Conservation (phyloP, 768 basidiomycete species). For the Tylopilus rubrobrunneus region DNA sequence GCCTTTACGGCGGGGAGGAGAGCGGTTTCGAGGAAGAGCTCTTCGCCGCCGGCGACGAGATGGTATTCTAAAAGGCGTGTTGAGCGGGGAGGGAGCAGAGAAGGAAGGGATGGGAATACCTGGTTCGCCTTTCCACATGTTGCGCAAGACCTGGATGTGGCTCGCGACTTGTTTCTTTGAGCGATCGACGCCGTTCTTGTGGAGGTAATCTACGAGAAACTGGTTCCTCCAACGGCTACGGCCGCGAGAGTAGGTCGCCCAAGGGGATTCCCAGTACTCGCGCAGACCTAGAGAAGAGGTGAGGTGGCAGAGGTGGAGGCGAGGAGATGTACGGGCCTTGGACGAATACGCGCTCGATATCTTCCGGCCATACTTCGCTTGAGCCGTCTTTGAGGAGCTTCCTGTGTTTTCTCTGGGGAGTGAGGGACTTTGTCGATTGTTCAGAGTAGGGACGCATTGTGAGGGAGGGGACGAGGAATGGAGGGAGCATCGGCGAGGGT, state of each 20-base stretch:
- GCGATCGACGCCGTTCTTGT: slow-evolving; percentile 63
- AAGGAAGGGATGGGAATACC: slow-evolving; percentile 37
- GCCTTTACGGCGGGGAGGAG: slow-evolving; percentile 52
- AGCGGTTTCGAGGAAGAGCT: slow-evolving; percentile 51
- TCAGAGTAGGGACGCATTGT: slow-evolving; percentile 26
- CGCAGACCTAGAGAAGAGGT: slow-evolving; percentile 50
- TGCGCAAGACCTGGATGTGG: slow-evolving; percentile 79
- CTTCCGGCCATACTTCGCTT: slow-evolving; percentile 79
- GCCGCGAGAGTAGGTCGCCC: slow-evolving; percentile 76
- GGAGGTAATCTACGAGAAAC: slow-evolving; percentile 78
- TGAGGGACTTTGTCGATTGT: slow-evolving; percentile 31
- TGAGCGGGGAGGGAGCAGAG: slow-evolving; percentile 2
- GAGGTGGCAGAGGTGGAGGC: neutral
- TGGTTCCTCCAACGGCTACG: slow-evolving; percentile 82
- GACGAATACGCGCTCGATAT: slow-evolving; percentile 73
- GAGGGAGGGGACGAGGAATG: slow-evolving; percentile 7
- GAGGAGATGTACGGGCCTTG: slow-evolving; percentile 43
- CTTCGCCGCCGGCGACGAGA: slow-evolving; percentile 78
- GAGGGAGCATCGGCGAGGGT: slow-evolving; percentile 18
- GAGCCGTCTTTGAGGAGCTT: slow-evolving; percentile 82
- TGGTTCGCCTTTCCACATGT: slow-evolving; percentile 86
- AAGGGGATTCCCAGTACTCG: slow-evolving; percentile 77
- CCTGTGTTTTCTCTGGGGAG: slow-evolving; percentile 77
- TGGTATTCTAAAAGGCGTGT: slow-evolving; percentile 52
- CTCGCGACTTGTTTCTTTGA: slow-evolving; percentile 89